phyloP scores from a whole-genome alignment of 2,329 filamentous ascomycete genomes.

The Pseudogymnoascus sp. region DNA sequence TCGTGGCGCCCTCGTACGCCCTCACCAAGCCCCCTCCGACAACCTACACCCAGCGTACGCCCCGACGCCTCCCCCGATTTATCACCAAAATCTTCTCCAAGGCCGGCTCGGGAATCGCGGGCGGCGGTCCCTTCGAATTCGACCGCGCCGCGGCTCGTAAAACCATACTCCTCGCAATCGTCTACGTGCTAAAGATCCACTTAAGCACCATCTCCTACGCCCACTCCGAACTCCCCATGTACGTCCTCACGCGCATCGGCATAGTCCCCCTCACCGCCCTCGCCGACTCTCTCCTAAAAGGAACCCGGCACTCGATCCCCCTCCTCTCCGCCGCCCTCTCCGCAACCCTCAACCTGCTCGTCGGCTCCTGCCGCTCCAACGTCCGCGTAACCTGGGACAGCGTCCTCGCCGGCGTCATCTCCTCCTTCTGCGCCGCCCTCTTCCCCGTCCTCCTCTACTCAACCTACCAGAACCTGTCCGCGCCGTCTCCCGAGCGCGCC shows the following conservation, averaged over 20 bases:
- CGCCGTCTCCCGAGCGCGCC: slow-evolving; percentile 17
- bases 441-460: slow-evolving; percentile 43
- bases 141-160: slow-evolving; percentile 38
- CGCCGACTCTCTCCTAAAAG: slow-evolving; percentile 38
- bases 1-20: slow-evolving; percentile 31
- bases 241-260: slow-evolving; percentile 42
- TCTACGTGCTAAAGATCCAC: slow-evolving; percentile 42
- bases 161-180: slow-evolving; percentile 39
- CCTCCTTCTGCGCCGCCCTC: slow-evolving; percentile 41
- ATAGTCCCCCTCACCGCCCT: slow-evolving; percentile 41
- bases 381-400: slow-evolving; percentile 43
- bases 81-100: slow-evolving; percentile 25
- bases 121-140: slow-evolving; percentile 46
- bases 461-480: slow-evolving; percentile 37
- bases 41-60: slow-evolving; percentile 23
- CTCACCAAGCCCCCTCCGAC: slow-evolving; percentile 31
- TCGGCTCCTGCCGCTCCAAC: slow-evolving; percentile 38
- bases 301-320: slow-evolving; percentile 37
- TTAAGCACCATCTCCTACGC: slow-evolving; percentile 47
- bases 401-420: slow-evolving; percentile 43
- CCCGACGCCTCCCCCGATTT: slow-evolving; percentile 21
- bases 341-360: slow-evolving; percentile 41
- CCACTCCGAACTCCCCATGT: slow-evolving; percentile 43
- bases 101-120: slow-evolving; percentile 39
- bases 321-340: slow-evolving; percentile 42